Base-by-base conservation (phyloP, 2,329 filamentous ascomycete species). In the Tolypocladium album region DNA sequence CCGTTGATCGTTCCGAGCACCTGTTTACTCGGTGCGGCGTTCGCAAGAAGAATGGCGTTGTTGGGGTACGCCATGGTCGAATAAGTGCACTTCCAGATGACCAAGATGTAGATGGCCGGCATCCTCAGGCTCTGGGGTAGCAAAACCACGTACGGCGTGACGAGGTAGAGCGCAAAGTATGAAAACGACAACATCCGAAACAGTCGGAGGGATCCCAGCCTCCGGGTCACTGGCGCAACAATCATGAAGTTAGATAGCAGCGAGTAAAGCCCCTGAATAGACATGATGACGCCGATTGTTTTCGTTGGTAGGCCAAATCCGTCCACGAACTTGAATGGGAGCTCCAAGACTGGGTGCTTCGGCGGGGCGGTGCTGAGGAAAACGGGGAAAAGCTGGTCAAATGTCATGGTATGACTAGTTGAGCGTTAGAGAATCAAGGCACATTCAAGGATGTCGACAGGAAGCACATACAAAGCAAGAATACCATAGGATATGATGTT, bases 1-100 rank as follows among this genome's bases (percentile, higher is more conserved):
- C 94, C 94, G 68, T 97, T 97, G 72, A 99, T 88, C 0, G 89
- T 92, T 3, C 94, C 94, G 1, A 97, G 84, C 1, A 95, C 89
- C 57, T 90, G 83, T 60, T 88, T 88, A 9, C 88, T 92, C 0
- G 92, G 90, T 0, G 92, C 89, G 20, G 91, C 88, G 72, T 97
- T 96, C 61, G 91, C 89, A 38, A 96, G 82, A 60, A 99, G 84
- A 61, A 97, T 95, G 13, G 88, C 88, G 65, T 92, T 92, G 67
- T 89, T 90, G 13, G 94, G 94, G 73, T 96, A 97, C 0, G 92
- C 88, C 74, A 97, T 87, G 55, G 91, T 92, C 67, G 93, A 87
- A 67, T 94, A 92, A 0, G 91, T 95, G 70, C 95, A 96, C 75
- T 97, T 97, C 87, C 89, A 91, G 65, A 96, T 82, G 13, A 97